A percentile compares a stretch with the other conserved stretches of the same genome.
Conservation (phyloP, 345 rosid genomes). For the Streptanthus diversifolius region DNA sequence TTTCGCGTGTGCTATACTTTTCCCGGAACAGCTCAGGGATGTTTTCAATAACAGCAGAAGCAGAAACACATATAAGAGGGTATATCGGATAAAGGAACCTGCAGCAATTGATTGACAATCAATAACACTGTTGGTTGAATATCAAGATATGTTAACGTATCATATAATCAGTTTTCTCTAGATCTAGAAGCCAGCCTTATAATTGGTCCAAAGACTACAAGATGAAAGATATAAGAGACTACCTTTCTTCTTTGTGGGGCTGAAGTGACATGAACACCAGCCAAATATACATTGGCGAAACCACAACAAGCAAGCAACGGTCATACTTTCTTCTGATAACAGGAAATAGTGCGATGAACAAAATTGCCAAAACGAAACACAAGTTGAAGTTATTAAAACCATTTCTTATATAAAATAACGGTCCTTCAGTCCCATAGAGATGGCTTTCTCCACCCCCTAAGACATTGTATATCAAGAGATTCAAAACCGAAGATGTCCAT, state of each 20-base stretch:
- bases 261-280: slow-evolving; percentile 89
- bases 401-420: slow-evolving; percentile 70
- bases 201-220: background rate
- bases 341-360: slow-evolving; percentile 65
- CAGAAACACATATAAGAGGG: slow-evolving; percentile 93
- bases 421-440: slow-evolving; percentile 87
- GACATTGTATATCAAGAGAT: slow-evolving; percentile 90
- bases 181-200: slow-evolving; percentile 7
- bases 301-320: slow-evolving; percentile 64
- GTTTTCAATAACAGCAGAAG: slow-evolving; percentile 93
- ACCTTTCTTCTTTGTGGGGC: slow-evolving; percentile 99
- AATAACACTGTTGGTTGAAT: background rate
- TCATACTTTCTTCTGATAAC: slow-evolving; percentile 68
- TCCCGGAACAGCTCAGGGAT: slow-evolving; percentile 84
- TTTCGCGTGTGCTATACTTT: slow-evolving; percentile 48
- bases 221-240: slow-evolving; percentile 5
- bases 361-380: slow-evolving; percentile 75
- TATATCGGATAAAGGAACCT: slow-evolving; percentile 95
- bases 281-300: slow-evolving; percentile 89
- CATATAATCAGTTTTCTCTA: background rate
- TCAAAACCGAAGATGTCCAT: slow-evolving; percentile 87
- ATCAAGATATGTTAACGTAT: background rate
- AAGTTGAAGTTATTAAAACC: slow-evolving; percentile 96
- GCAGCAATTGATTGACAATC: slow-evolving; percentile 25
- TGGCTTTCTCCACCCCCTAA: slow-evolving; percentile 97